These are phyloP conservation scores for Fusarium sp. DNA, from an alignment of 2,329 filamentous ascomycete genomes.

Conservation along the genomic window DNA sequence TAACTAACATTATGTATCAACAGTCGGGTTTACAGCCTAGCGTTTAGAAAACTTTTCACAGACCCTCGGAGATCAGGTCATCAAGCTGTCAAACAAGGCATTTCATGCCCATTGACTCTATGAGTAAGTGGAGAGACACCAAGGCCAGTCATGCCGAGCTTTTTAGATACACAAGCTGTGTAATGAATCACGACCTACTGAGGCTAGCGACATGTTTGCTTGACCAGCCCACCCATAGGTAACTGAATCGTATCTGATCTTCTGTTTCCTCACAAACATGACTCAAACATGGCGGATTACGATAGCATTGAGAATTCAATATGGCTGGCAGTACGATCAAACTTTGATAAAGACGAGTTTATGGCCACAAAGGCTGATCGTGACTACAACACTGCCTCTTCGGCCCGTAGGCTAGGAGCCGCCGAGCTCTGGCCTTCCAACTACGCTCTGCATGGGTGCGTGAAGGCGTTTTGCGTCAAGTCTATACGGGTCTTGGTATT, in stretches of 20 bases:
- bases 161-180: neutral
- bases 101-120: neutral
- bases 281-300: neutral
- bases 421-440: neutral
- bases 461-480: neutral
- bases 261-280: neutral
- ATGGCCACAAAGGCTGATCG: neutral
- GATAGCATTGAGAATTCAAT: neutral
- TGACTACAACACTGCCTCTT: neutral
- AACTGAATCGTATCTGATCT: neutral
- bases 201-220: neutral
- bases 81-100: too few relatives aligned
- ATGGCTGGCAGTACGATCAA: neutral
- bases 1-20: neutral
- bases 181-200: neutral
- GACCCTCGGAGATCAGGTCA: neutral
- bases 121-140: neutral
- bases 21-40: neutral
- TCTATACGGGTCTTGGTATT: conserved; percentile 2
- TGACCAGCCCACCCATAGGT: neutral
- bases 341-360: neutral
- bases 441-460: neutral
- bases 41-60: neutral
- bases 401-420: conserved; percentile 5
- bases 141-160: neutral